Percentiles rank a stretch among this genome's conserved stretches.
Evolutionary conservation across 805 yeast species (phyloP).

Genomic region (Metschnikowia proteae): DNA sequence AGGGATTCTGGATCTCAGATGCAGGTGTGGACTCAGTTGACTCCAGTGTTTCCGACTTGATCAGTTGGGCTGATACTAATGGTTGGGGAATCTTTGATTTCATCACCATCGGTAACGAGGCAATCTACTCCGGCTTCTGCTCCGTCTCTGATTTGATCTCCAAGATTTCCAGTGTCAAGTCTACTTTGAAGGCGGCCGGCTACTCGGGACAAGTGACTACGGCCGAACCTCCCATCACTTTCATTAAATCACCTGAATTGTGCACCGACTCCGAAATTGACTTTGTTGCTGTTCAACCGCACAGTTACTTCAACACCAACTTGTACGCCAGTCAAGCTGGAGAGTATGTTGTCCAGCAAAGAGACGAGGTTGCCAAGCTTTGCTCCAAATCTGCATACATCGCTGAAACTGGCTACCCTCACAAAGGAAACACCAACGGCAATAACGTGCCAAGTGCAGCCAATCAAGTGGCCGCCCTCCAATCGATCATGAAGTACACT

Average conservation of each 20-base stretch:
- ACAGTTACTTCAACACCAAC: slow-evolving; percentile 72
- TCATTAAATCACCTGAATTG: slow-evolving; percentile 56
- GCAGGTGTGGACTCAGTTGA: slow-evolving; percentile 72
- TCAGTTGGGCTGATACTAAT: slow-evolving; percentile 44
- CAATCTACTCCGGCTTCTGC: slow-evolving; percentile 59
- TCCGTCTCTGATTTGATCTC: slow-evolving; percentile 57
- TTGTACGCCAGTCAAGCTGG: slow-evolving; percentile 70
- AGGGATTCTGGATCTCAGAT: slow-evolving; percentile 77
- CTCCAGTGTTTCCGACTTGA: slow-evolving; percentile 48
- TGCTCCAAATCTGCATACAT: slow-evolving; percentile 60
- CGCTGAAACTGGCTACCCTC: slow-evolving; percentile 90
- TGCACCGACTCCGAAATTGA: slow-evolving; percentile 72
- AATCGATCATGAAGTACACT: slow-evolving; percentile 53
- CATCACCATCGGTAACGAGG: slow-evolving; percentile 88
- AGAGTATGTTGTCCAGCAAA: slow-evolving; percentile 61
- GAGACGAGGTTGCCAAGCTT: slow-evolving; percentile 45
- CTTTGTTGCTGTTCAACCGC: slow-evolving; percentile 81
- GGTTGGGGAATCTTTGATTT: slow-evolving; percentile 73
- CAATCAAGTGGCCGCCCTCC: slow-evolving; percentile 71
- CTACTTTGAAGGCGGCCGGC: slow-evolving; percentile 60
- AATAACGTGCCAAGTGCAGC: slow-evolving; percentile 62
- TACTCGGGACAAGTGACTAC: slow-evolving; percentile 75
- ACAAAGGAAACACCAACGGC: slow-evolving; percentile 68
- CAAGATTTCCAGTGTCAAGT: slow-evolving; percentile 64
- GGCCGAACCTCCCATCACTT: slow-evolving; percentile 85